Evolutionary conservation across 192 early-diverging fungal species (phyloP).

Genomic region (Umbelopsis isabellina): DNA sequence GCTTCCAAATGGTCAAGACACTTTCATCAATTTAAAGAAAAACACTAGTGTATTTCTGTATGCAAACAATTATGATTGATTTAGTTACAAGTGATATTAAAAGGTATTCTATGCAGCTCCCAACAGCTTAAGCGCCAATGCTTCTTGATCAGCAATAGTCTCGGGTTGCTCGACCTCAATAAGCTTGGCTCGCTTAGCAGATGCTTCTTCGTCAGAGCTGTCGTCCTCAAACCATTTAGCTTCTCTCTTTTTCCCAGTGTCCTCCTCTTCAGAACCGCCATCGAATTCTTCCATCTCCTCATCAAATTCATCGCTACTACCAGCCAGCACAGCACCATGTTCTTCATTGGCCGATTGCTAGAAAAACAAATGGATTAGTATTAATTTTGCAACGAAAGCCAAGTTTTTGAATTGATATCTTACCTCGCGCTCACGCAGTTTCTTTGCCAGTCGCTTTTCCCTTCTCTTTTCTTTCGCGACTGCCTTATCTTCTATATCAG

Average conservation of each 20-base stretch:
- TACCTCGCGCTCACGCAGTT: conserved; percentile 61
- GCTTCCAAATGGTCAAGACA: background rate
- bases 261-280: conserved; percentile 54
- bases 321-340: conserved; percentile 32
- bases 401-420: background rate
- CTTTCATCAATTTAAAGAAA: no score
- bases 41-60: conserved; percentile 8
- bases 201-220: conserved; percentile 42
- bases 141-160: conserved; percentile 65
- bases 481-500: conserved; percentile 81
- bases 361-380: background rate
- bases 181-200: conserved; percentile 48
- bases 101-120: conserved; percentile 23
- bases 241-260: conserved; percentile 67
- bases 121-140: conserved; percentile 58
- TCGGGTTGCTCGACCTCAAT: conserved; percentile 57
- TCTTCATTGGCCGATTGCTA: conserved; percentile 20
- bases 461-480: conserved; percentile 63
- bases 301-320: conserved; percentile 29
- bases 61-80: conserved; percentile 11
- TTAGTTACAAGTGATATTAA: conserved; percentile 21
- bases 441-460: conserved; percentile 73
- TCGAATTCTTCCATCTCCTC: conserved; percentile 19
- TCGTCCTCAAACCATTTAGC: conserved; percentile 45
- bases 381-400: no score